These are phyloP conservation scores for Paramyrothecium roridum DNA, from an alignment of 2,329 filamentous ascomycete genomes.

Conservation along the genomic window DNA sequence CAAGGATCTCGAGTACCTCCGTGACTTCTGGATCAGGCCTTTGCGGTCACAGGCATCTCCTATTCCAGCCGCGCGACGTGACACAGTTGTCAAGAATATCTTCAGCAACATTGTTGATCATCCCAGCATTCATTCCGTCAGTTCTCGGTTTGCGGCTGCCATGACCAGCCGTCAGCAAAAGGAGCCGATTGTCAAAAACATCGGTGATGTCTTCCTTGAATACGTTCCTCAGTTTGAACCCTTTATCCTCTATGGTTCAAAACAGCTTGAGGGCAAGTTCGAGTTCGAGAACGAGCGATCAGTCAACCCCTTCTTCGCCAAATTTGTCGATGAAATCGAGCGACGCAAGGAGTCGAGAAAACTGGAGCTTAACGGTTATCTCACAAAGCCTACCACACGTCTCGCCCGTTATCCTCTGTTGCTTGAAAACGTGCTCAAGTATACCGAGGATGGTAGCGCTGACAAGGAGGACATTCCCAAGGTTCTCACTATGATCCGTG, in stretches of 20 bases:
- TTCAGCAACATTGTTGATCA: conserved; percentile 92
- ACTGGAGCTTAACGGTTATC: conserved; percentile 92
- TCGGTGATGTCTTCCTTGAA: conserved; percentile 93
- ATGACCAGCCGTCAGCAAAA: conserved; percentile 89
- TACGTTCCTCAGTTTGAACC: conserved; percentile 91
- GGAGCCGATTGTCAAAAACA: conserved; percentile 78
- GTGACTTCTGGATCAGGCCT: conserved; percentile 98
- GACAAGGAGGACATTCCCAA: conserved; percentile 92
- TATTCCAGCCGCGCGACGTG: conserved; percentile 81
- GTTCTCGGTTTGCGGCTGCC: conserved; percentile 81
- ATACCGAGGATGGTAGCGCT: conserved; percentile 82
- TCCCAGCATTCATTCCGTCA: conserved; percentile 80
- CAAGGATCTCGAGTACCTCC: conserved; percentile 94
- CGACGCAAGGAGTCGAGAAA: conserved; percentile 94
- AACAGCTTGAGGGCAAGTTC: conserved; percentile 93
- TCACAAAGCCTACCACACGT: conserved; percentile 96
- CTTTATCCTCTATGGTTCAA: conserved; percentile 94
- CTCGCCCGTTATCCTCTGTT: conserved; percentile 90
- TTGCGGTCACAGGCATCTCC: conserved; percentile 79
- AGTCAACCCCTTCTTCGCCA: conserved; percentile 77
- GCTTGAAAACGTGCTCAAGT: conserved; percentile 87
- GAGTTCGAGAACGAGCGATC: conserved; percentile 97
- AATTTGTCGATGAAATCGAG: conserved; percentile 96
- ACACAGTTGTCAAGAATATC: conserved; percentile 89
- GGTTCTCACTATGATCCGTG: conserved; percentile 81